These are phyloP conservation scores for Mollisia scopiformis DNA, from an alignment of 2,329 filamentous ascomycete genomes.

Conservation along the genomic window DNA sequence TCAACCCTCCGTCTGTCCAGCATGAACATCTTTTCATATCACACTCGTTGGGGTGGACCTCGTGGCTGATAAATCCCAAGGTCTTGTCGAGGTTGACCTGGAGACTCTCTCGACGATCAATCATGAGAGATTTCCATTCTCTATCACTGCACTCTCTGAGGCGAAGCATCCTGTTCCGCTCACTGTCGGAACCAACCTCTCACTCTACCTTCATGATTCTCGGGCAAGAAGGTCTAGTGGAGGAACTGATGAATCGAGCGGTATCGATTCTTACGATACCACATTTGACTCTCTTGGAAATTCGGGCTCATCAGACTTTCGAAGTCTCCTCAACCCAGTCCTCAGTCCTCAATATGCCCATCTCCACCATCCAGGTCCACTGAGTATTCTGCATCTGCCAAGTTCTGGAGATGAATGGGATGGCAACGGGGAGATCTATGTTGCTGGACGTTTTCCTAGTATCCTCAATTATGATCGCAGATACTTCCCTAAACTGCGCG, in stretches of 20 bases:
- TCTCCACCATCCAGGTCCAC: conserved; percentile 78
- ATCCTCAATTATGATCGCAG: conserved; percentile 89
- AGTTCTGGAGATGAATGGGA: conserved; percentile 45
- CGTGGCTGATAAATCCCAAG: conserved; percentile 36
- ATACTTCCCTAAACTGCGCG: conserved; percentile 76
- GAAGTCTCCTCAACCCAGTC: conserved; percentile 43
- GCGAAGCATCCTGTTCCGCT: conserved; percentile 69
- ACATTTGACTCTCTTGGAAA: conserved; percentile 30
- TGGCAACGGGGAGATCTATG: conserved; percentile 74
- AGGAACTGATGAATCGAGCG: conserved; percentile 22
- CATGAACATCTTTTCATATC: not conserved
- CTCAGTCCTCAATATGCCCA: conserved; percentile 65
- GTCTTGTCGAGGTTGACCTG: conserved; percentile 82
- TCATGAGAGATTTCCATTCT: conserved; percentile 75
- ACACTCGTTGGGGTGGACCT: not conserved
- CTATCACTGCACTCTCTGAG: conserved; percentile 81
- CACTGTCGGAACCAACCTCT: conserved; percentile 81
- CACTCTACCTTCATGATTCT: conserved; percentile 82
- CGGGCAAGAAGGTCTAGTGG: conserved; percentile 45
- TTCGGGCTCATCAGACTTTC: conserved; percentile 28
- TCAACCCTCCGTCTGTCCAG: too few species aligned
- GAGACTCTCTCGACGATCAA: conserved; percentile 70
- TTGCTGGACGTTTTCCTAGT: conserved; percentile 86
- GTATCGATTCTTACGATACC: conserved; percentile 29
- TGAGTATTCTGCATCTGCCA: conserved; percentile 80